A percentile compares a stretch with the other conserved stretches of the same genome.
Evolutionary conservation across 2,329 filamentous ascomycete genomes (phyloP).

Genomic region (Colletotrichum sp.): DNA sequence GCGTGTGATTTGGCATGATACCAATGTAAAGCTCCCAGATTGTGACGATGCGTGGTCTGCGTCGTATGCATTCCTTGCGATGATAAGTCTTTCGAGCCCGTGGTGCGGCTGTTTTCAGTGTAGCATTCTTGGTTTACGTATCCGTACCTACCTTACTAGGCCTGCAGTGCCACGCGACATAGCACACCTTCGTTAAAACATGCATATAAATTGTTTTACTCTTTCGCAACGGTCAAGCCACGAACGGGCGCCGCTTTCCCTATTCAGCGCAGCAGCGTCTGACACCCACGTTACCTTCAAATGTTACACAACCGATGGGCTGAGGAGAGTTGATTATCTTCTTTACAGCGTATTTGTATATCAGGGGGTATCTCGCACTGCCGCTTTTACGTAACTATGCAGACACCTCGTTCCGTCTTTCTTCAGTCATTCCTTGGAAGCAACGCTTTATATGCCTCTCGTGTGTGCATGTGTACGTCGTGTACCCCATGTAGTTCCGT

Average conservation of each 20-base stretch:
- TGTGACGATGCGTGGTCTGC: background rate
- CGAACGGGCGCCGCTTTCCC: background rate
- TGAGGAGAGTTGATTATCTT: background rate
- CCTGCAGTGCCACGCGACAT: background rate
- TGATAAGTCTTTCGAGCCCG: background rate
- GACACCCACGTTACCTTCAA: background rate
- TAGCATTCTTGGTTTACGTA: background rate
- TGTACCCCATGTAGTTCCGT: background rate
- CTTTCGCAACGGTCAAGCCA: background rate
- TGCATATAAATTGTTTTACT: background rate
- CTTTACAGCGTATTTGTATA: background rate
- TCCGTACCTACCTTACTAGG: background rate
- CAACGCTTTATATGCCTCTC: slow-evolving; percentile 13
- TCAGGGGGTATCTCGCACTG: slow-evolving; percentile 16
- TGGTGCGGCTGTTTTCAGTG: background rate
- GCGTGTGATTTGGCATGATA: background rate
- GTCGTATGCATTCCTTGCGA: background rate
- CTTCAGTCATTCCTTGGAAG: background rate
- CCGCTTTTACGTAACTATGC: slow-evolving; percentile 7
- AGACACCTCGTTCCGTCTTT: background rate
- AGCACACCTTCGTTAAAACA: background rate
- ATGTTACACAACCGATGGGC: background rate
- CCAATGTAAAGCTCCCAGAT: background rate
- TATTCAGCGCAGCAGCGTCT: background rate
- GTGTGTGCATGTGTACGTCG: background rate